Evolutionary conservation across 495 filamentous ascomycete species (phyloP), one percentile per base, ranked within the genome.

Genomic region (Aspergillus homomorphus): DNA sequence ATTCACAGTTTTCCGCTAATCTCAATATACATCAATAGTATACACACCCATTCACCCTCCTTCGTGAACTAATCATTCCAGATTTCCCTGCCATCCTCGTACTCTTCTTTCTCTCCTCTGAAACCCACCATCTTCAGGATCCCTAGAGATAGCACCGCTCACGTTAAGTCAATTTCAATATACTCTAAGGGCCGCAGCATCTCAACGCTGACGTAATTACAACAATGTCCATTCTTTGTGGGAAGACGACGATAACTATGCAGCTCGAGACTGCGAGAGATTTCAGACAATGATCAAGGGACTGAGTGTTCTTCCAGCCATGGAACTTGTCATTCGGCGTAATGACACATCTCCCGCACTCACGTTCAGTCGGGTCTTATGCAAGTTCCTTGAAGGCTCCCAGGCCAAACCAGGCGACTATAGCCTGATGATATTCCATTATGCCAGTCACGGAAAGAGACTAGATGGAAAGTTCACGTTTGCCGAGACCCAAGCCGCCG

Each of bases 341-440:
- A 22, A 12, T 22, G 46, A 50, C 46, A 22, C 23, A 3, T 15
- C 5, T 21, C 46, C 46, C 20, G 46, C 5, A 50, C 46, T 22
- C 8, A 50, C 46, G 5, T 50, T 50, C 43, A 14, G 20, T 5
- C 43, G 20, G 16, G 43, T 18, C 43, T 18, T 45, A 4, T 18
- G 16, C 5, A 18, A 45, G 6, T 7, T 45, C 20, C 16, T 45
- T n/a, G 15, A n/a, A 45, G 20, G 20, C 4, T 45, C 43, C 15
- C 5, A 7, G 4, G 43, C 43, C 5, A 45, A 45, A 4, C 20
- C 43, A 18, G 46, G 28, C 45, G 51, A 55, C 8, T 30, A 55
- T 51, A 54, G 50, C 33, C 51, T 58, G 51, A 24, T 53, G 48
- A 62, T 62, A 43, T 51, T 62, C 42, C 60, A 62, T 51, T 62